Base-by-base conservation (phyloP, 1,139 yeast genomes). In the Geotrichum siamense region DNA sequence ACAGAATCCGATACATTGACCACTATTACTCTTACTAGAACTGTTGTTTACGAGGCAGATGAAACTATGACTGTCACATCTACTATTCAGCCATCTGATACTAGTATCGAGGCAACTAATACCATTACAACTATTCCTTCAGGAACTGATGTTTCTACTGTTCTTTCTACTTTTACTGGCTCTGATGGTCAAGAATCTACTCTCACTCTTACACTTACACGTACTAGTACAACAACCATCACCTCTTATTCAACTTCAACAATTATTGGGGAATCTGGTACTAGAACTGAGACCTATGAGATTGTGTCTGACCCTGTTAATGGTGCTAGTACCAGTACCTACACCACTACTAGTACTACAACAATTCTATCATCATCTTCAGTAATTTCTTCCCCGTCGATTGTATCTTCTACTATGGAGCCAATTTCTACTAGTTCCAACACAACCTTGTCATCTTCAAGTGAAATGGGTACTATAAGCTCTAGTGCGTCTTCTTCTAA, bases 51-150 rank as follows among this genome's bases (percentile, higher is more conserved):
- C 5, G 27, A 26, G 17, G 25, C 26, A 15, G 15, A 33, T 23
- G 23, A 33, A 2, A 35, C 42, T 5, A 13, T 19, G 13, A 31
- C 38, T 23, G 21, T 16, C 10, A 15, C 9, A 15, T 30, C 23
- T 27, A 26, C 23, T 31, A 29, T 19, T 15, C 25, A 4, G 29
- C 16, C n/a, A 12, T 22, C 45, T 23, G n/a, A 35, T 17, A 44
- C 43, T n/a, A 38, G 36, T 19, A 39, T 38, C 15, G 15, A 28
- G 13, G 29, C 39, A 31, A 29, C 41, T 31, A 26, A 30, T 2
- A 29, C 41, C 15, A 16, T 22, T 8, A 20, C 41, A 16, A 29
- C 41, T 6, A n/a, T 38, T 17, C 12, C 26, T 17, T 23, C 28
- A 28, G n/a, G n/a, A n/a, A n/a, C n/a, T n/a, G n/a, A n/a, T n/a